A percentile compares a stretch with the other conserved stretches of the same genome.
These are phyloP conservation scores for Entomophthora muscae DNA, from an alignment of 371 early-diverging fungal species.

Conservation along the genomic window DNA sequence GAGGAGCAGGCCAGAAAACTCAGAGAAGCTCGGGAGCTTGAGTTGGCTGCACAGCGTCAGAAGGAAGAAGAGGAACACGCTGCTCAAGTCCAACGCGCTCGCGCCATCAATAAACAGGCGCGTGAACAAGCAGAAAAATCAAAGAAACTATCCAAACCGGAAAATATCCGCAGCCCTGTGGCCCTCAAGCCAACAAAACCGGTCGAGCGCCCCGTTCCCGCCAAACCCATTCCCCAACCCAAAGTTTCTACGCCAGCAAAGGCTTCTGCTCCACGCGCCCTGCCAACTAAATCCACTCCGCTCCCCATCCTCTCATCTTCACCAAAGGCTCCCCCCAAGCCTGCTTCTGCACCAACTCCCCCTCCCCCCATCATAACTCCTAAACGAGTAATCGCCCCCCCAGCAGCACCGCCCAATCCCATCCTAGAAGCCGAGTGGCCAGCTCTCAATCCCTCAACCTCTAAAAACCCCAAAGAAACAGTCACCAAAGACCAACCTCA, in stretches of 20 bases:
- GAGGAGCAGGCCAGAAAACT: not conserved
- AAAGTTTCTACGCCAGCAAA: not conserved
- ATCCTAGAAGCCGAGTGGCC: not conserved
- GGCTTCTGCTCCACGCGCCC: not conserved
- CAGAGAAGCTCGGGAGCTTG: not conserved
- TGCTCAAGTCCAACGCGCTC: not conserved
- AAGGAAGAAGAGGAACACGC: not conserved
- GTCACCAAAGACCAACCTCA: not conserved
- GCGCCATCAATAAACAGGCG: not conserved
- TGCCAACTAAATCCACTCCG: not conserved
- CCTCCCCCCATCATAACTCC: not conserved
- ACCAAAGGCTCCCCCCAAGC: not conserved
- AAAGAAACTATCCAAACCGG: not conserved
- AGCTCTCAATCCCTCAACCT: not conserved
- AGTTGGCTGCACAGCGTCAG: not conserved
- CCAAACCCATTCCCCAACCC: not conserved
- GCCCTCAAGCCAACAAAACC: not conserved
- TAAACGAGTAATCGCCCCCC: not conserved
- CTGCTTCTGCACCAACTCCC: not conserved
- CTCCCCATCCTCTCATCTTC: not conserved
- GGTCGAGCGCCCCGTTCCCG: not conserved
- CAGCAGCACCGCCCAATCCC: not conserved
- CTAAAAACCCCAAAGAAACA: not conserved
- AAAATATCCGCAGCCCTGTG: not conserved
- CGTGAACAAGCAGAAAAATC: not conserved